These are phyloP conservation scores for Limtongia smithiae DNA, from an alignment of 805 yeast genomes.

Conservation along the genomic window DNA sequence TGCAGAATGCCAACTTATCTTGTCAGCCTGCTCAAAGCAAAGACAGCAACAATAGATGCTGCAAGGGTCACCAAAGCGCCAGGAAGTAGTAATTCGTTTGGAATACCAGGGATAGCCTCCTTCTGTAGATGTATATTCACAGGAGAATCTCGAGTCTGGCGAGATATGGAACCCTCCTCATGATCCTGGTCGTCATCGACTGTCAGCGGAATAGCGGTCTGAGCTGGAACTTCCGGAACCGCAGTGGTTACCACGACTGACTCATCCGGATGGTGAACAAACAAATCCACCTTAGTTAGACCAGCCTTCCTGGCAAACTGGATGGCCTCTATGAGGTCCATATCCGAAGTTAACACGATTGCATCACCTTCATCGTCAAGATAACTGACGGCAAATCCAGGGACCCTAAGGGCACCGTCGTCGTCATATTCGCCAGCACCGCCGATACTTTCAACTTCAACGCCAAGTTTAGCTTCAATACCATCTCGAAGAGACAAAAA, in stretches of 20 bases:
- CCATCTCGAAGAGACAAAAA: conserved; percentile 45
- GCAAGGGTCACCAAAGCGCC: conserved; percentile 61
- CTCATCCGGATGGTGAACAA: conserved; percentile 64
- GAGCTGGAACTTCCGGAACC: conserved; percentile 25
- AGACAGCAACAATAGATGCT: conserved; percentile 54
- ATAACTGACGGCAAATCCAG: conserved; percentile 65
- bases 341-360: conserved; percentile 69
- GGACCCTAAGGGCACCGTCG: conserved; percentile 14
- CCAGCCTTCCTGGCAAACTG: conserved; percentile 48
- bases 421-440: conserved; percentile 34
- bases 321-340: conserved; percentile 74
- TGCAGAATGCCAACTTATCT: too few species aligned
- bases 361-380: conserved; percentile 81
- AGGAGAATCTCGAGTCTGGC: too few species aligned
- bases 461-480: conserved; percentile 41
- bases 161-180: too few species aligned
- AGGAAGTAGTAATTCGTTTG: conserved; percentile 60
- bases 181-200: conserved; percentile 11
- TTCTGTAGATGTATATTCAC: too few species aligned
- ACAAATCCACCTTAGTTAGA: conserved; percentile 64
- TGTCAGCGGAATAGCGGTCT: conserved; percentile 25
- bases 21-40: conserved; percentile 45
- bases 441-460: conserved; percentile 42
- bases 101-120: conserved; percentile 50
- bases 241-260: conserved; percentile 30